Base-by-base conservation (phyloP, 2,329 filamentous ascomycete genomes). In the Metarhizium sp. region DNA sequence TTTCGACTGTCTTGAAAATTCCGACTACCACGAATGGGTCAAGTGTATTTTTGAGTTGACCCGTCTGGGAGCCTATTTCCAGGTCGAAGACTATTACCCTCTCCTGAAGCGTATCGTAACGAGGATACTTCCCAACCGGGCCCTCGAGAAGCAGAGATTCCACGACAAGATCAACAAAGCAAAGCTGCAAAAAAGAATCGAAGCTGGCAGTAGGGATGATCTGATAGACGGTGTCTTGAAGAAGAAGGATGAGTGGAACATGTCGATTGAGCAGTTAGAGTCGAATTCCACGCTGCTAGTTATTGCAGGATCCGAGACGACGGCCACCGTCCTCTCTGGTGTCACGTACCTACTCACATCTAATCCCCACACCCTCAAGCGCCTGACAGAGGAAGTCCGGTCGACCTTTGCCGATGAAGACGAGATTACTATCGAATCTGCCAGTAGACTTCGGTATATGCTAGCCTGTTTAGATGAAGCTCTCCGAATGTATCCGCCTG, bases 381-480 rank as follows among this genome's bases (percentile, higher is more conserved):
- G 61, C 38, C 47, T 76, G 10, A 62, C 59, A 1, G 16, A 66
- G 0, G 76, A 79, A 62, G 64, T 78, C 0, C 71, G 74, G 0
- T 59, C 63, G 0, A 43, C 64, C 0, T 78, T 76, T 56, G 53
- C 55, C 0, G 59, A 50, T 0, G 64, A 71, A 29, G 62, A 66
- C 0, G 71, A 77, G 4, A 77, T 79, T 49, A 68, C 61, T 16
- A 57, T 72, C n/a, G 57, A 58, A 11, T 63, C 64, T 2, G 63
- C 68, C 2, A 58, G 59, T 47, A 57, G 60, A 6, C 61, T 76
- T 0, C 43, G 60, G 0, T 78, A 77, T 53, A 65, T 77, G 61
- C 58, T 66, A 6, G 75, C 74, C 2, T 67, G 67, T 29, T 58
- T 78, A 2, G 63, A 75, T 2, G 76, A 78, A 60, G 62, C 65